phyloP scores from a whole-genome alignment of 2,329 filamentous ascomycete genomes.

The Pseudocercospora musae region DNA sequence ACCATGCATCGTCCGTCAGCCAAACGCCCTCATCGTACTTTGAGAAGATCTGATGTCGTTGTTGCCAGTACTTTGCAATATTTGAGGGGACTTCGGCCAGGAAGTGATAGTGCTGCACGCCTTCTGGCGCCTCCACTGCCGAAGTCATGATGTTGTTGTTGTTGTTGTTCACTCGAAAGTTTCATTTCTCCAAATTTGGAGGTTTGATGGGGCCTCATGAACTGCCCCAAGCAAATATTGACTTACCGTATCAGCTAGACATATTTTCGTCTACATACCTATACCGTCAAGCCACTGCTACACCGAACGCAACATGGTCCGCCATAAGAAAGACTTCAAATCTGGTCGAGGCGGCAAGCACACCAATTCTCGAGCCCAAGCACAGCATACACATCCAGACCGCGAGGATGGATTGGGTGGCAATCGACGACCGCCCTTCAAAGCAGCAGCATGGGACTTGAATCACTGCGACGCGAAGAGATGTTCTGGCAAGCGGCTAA shows the following conservation, averaged over 20 bases:
- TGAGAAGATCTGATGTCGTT: conserved; percentile 83
- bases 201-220: neutral
- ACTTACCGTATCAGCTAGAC: too few species aligned
- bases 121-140: conserved; percentile 48
- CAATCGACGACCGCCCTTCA: conserved; percentile 60
- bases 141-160: conserved; percentile 11
- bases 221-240: neutral
- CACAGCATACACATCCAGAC: conserved; percentile 32
- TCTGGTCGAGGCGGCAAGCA: conserved; percentile 62
- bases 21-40: conserved; percentile 82
- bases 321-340: conserved; percentile 90
- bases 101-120: conserved; percentile 72
- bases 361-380: conserved; percentile 28
- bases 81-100: conserved; percentile 73
- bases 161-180: neutral
- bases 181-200: neutral
- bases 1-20: conserved; percentile 94
- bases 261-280: neutral
- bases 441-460: conserved; percentile 96
- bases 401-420: conserved; percentile 25
- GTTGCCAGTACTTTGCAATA: conserved; percentile 88
- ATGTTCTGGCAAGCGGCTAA: conserved; percentile 92
- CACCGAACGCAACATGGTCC: conserved; percentile 35
- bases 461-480: conserved; percentile 96
- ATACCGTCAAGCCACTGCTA: neutral